Base-by-base conservation (phyloP, 371 early-diverging fungal genomes). In the Lichtheimia hyalospora region DNA sequence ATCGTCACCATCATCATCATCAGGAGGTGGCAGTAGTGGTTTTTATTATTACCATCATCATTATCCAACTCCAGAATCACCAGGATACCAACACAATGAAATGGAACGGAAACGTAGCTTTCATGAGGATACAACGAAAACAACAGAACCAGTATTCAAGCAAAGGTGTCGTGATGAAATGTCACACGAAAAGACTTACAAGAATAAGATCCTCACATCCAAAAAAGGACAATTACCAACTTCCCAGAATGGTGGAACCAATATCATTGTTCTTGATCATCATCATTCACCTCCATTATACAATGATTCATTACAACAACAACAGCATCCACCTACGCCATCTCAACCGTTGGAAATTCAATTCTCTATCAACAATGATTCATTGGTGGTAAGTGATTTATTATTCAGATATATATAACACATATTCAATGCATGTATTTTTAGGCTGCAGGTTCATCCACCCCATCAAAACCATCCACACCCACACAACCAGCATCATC, bases 31-130 rank as follows among this genome's bases (percentile, higher is more conserved):
- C 24, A 51, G 23, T 15, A 39, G 40, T 54, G n/a, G 16, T 14
- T 55, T 21, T 20, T 55, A 55, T 21, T 25, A 55, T 25, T 23
- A 55, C 16, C 15, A 54, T 28, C 34, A 34, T 2, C 54, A 54
- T 12, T 54, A 55, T 25, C 56, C 56, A n/a, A 55, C 56, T 16
- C 56, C 56, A 5, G 56, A 55, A 44, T 55, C 56, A 14, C 56
- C 56, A 3, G 42, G 18, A 46, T 46, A 7, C 16, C 21, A 21
- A n/a, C 46, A 46, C n/a, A 21, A 46, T n/a, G 46, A 46, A 21
- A 46, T 21, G 18, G 21, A 46, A 18, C 13, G 46, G 46, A 46
- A 46, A 46, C 46, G 46, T 2, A 46, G 46, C 10, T 46, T 46
- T 5, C 46, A 46, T 18, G 46, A 46, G 1, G 46, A 46, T n/a